Base-by-base conservation (phyloP, 805 yeast genomes). In the Wickerhamiella siamensis region DNA sequence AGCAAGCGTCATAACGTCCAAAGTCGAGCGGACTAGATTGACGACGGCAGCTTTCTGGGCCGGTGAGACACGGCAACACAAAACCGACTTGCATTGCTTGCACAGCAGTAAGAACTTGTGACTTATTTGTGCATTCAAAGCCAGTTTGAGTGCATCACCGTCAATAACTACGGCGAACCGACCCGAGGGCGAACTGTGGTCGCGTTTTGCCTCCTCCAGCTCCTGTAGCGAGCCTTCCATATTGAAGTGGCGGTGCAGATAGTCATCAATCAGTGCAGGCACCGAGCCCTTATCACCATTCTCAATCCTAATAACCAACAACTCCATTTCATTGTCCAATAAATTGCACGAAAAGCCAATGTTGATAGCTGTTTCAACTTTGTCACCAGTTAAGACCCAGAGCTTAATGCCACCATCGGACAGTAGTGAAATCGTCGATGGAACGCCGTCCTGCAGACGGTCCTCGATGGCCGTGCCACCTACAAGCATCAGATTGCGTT, bases 381-480 rank as follows among this genome's bases (percentile, higher is more conserved):
- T 76, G 60, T 81, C 93, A 49, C 93, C 93, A 10, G 93, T 81
- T 22, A 81, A 64, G 38, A 81, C 91, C 93, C 93, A 81, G 31
- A 82, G 66, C 60, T 81, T 81, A 50, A 81, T 75, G 34, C 93
- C 93, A 0, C 87, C 93, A 33, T 71, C 67, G 8, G 75, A 74
- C 39, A 82, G 66, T 38, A 77, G 59, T 12, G 78, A 74, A 51
- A 81, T 82, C 1, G 88, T 67, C 43, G 74, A 75, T 1, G 91
- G 88, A 14, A 81, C 93, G 46, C 88, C 88, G 41, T 76, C 78
- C 58, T 81, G 93, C 33, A 81, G 65, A 44, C 83, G 62, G 55
- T 81, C 93, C 55, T 81, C 93, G 53, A 81, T 81, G 5, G 88
- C 93, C 17, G 93, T 81, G 15, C 87, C 86, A 15, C 93, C 93